phyloP scores from a whole-genome alignment of 2,329 filamentous ascomycete genomes.

The Sclerotinia sclerotiorum region DNA sequence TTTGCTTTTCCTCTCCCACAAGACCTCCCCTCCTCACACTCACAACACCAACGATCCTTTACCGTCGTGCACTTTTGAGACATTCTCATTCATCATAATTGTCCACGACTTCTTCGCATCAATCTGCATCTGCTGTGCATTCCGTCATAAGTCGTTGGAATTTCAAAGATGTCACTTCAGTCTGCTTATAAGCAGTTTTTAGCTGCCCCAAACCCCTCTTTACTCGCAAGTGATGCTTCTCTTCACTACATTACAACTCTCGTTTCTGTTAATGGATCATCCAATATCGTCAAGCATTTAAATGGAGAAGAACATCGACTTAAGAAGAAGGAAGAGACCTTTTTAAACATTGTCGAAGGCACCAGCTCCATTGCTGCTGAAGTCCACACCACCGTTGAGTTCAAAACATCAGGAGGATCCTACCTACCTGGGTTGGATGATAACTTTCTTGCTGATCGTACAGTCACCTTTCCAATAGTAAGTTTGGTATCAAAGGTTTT shows the following conservation, averaged over 20 bases:
- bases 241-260: conserved; percentile 90
- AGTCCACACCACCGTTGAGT: conserved; percentile 79
- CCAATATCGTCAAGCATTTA: conserved; percentile 82
- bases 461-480: conserved; percentile 79
- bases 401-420: conserved; percentile 74
- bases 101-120: background rate
- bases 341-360: conserved; percentile 73
- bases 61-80: background rate
- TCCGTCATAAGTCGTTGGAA: conserved; percentile 5
- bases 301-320: conserved; percentile 68
- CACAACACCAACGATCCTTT: background rate
- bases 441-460: conserved; percentile 85
- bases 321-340: conserved; percentile 77
- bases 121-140: conserved; percentile 16
- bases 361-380: conserved; percentile 70
- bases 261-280: conserved; percentile 66
- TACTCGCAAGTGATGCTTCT: conserved; percentile 64
- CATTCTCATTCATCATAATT: background rate
- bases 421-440: conserved; percentile 90
- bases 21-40: background rate
- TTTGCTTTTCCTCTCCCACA: background rate
- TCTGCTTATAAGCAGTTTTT: conserved; percentile 71
- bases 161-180: conserved; percentile 49
- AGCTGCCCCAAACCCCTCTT: conserved; percentile 60
- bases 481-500: conserved; percentile 41